A percentile compares a stretch with the other conserved stretches of the same genome.
Evolutionary conservation across 2,329 filamentous ascomycete genomes (phyloP).

Genomic region (Aspergillus novoparasiticus): DNA sequence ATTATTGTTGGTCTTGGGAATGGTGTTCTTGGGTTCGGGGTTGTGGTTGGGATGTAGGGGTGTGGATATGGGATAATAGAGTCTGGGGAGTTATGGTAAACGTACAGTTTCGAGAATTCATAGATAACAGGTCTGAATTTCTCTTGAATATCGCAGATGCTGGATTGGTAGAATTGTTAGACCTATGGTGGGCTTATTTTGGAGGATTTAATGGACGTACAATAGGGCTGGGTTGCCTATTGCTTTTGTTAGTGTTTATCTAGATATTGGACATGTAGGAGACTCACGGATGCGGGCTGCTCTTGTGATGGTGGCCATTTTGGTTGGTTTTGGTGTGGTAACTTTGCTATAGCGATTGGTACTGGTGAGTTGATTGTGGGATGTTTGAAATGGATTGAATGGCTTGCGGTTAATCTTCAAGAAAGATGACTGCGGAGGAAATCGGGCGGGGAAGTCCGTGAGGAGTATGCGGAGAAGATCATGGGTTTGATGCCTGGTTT

Average conservation of each 20-base stretch:
- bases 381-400: background rate
- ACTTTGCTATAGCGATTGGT: background rate
- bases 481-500: slow-evolving; percentile 12
- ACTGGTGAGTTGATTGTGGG: background rate
- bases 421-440: slow-evolving; percentile 6
- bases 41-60: background rate
- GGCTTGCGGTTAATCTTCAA: background rate
- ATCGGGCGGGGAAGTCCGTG: slow-evolving; percentile 18
- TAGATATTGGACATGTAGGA: background rate
- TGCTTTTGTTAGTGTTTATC: slow-evolving; percentile 15
- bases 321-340: background rate
- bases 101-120: slow-evolving; percentile 80
- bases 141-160: slow-evolving; percentile 93
- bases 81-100: slow-evolving; percentile 4
- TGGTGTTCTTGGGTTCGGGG: background rate
- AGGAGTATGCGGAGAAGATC: slow-evolving; percentile 12
- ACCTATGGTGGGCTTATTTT: background rate
- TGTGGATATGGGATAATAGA: background rate
- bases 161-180: slow-evolving; percentile 39
- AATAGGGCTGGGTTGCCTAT: slow-evolving; percentile 51
- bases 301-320: slow-evolving; percentile 24
- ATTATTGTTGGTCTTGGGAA: slow-evolving; percentile 2
- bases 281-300: slow-evolving; percentile 32
- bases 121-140: slow-evolving; percentile 83
- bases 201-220: slow-evolving; percentile 32